Evolutionary conservation across 2,329 filamentous ascomycete genomes (phyloP), one percentile per base, ranked within the genome.

Genomic region (Rutstroemia sp.): DNA sequence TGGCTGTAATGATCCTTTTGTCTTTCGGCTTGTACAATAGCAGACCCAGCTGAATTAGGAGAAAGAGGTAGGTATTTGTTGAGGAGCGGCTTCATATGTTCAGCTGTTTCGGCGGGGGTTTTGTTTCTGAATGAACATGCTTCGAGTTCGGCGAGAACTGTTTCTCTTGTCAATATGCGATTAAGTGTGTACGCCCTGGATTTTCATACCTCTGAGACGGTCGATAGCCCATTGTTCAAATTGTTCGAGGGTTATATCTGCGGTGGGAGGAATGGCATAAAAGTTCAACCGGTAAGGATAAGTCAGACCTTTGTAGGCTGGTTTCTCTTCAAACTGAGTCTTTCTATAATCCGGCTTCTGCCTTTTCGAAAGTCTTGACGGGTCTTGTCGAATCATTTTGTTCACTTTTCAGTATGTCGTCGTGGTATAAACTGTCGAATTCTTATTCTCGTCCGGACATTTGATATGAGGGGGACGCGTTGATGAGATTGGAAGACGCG

Each of bases 211-310:
- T 74, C 90, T 86, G 63, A 99, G 72, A 57, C 94, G 80, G 67
- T 95, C 89, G 67, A 99, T 97, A 10, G 92, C 94, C 94, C 94
- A 99, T 80, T 96, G 91, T 71, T 99, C 94, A 67, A 99, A 99
- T 70, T 99, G 86, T 70, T 99, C 94, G 44, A 99, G 83, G 0
- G 90, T 95, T 65, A 99, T 94, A 69, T 99, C 94, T 49, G 88
- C 88, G 0, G 91, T 96, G 0, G 94, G 94, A 47, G 94, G 89
- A 25, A 86, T 79, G 45, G 83, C 76, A 75, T 99, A 99, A 73
- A 96, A 92, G 77, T 95, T 99, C 67, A 99, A 81, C 56, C 92
- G 87, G 71, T 92, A 80, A 14, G 86, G 83, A 70, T 97, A 99
- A 45, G 87, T 79, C 56, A 86, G 80, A 63, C 90, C 84, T 71